Evolutionary conservation across 306 rosid species (phyloP).

Genomic region (Acmispon strigosus): DNA sequence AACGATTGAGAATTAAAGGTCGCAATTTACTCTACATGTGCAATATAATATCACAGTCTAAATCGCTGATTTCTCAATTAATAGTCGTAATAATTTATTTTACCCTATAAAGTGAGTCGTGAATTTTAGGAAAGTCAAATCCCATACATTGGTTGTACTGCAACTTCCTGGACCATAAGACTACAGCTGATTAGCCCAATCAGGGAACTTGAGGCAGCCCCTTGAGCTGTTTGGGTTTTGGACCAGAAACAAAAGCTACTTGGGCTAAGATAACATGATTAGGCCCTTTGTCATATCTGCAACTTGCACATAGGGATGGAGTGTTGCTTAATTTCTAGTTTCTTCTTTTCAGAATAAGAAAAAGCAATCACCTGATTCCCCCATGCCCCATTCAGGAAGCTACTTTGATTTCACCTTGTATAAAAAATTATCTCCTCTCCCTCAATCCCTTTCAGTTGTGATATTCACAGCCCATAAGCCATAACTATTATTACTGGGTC

Average conservation of each 20-base stretch:
- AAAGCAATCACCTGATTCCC: background rate
- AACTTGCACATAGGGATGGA: background rate
- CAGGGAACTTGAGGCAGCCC: background rate
- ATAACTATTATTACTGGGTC: conserved; percentile 1
- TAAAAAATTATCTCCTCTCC: conserved; percentile 12
- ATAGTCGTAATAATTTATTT: too few species aligned
- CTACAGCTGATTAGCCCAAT: background rate
- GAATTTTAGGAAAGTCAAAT: too few species aligned
- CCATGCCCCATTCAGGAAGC: background rate
- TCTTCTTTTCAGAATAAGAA: background rate
- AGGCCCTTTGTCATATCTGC: background rate
- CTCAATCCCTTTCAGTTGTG: conserved; percentile 10
- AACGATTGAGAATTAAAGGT: too few species aligned
- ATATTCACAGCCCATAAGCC: conserved; percentile 34
- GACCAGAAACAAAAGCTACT: background rate
- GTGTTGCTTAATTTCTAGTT: background rate
- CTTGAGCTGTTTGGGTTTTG: background rate
- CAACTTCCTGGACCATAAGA: background rate
- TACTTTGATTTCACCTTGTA: background rate
- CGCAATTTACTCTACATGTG: too few species aligned
- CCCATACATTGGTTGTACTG: background rate
- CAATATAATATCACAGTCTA: too few species aligned
- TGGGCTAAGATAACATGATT: background rate
- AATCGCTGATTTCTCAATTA: too few species aligned
- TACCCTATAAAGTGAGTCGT: too few species aligned